Evolutionary conservation across 1,139 yeast species (phyloP), one percentile per base, ranked within the genome.

Genomic region (Yarrowia galli): DNA sequence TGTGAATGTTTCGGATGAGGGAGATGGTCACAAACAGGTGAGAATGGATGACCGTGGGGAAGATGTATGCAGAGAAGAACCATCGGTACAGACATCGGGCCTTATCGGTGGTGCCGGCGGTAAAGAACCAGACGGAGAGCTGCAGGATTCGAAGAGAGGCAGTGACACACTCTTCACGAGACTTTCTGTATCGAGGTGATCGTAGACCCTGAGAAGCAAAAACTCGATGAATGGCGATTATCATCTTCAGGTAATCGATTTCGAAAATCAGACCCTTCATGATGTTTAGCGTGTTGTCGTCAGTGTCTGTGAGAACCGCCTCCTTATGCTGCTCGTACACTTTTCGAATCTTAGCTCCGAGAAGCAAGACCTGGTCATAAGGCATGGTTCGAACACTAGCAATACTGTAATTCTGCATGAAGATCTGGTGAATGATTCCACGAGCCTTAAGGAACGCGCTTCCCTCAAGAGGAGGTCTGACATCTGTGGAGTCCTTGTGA

Each of bases 201-300:
- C 68, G 67, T 32, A 70, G 70, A 4, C 71, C 71, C 23, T 74
- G 72, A 3, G 76, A 70, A 7, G 78, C 72, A 68, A 72, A 75
- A 28, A 76, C 73, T 25, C 79, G 74, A 67, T 78, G 80, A 36
- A 78, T 71, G 6, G 75, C 74, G 15, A 76, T 74, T 45, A 76
- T 65, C 12, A 76, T 71, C 63, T 74, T 75, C 20, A 75, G 72
- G 63, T 70, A 76, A 36, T 76, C 77, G 53, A 75, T 68, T 65
- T 78, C 79, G 42, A 74, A 72, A 68, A 77, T 49, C 40, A 77
- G 71, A 38, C 77, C 71, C 69, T 78, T 79, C 54, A 77, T 69
- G 7, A 74, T 69, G 32, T 75, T 49, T 36, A 75, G 73, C 1
- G 74, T 71, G 13, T 72, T 72, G 36, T 75, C 77, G 1, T 49